Percentiles rank a stretch among this genome's conserved stretches.
Conservation (phyloP, 495 filamentous ascomycete genomes). For the Elaphomyces granulatus region DNA sequence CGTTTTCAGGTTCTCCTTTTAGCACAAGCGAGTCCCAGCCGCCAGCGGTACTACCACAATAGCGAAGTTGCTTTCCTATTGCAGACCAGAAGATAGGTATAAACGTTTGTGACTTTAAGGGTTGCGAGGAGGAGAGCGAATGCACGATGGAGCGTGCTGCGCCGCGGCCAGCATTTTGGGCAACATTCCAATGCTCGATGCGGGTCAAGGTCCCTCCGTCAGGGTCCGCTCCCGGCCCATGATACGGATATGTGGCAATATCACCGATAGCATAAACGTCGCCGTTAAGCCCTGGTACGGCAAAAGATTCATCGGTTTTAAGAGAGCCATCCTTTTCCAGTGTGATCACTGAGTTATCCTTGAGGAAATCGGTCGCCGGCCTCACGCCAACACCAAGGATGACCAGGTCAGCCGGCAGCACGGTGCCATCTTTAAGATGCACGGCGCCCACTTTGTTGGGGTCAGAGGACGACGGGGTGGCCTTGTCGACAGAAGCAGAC, state of each 20-base stretch:
- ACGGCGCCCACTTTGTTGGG: conserved; percentile 63
- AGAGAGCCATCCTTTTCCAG: conserved; percentile 73
- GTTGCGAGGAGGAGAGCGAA: conserved; percentile 18
- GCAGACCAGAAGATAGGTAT: conserved; percentile 96
- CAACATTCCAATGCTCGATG: conserved; percentile 98
- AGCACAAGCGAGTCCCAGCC: conserved; percentile 78
- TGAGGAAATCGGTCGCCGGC: conserved; percentile 77
- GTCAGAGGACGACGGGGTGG: conserved; percentile 49
- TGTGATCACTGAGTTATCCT: conserved; percentile 46
- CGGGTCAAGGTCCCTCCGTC: conserved; percentile 37
- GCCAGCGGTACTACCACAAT: conserved; percentile 66
- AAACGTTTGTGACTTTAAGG: conserved; percentile 51
- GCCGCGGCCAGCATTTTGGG: conserved; percentile 74
- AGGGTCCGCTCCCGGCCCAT: conserved; percentile 61
- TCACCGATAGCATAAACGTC: conserved; percentile 92
- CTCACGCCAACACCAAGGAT: conserved; percentile 80
- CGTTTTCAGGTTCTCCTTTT: conserved; percentile 60
- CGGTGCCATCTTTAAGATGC: conserved; percentile 71
- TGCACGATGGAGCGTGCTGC: conserved; percentile 62
- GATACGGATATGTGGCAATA: conserved; percentile 90
- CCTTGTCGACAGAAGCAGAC: conserved; percentile 64
- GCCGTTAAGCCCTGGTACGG: conserved; percentile 47
- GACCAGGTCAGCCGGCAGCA: conserved; percentile 74
- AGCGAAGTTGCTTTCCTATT: conserved; percentile 73
- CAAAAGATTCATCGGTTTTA: conserved; percentile 60